Conservation (phyloP, 164 flowering plant species). For the Vitis amurensis region DNA sequence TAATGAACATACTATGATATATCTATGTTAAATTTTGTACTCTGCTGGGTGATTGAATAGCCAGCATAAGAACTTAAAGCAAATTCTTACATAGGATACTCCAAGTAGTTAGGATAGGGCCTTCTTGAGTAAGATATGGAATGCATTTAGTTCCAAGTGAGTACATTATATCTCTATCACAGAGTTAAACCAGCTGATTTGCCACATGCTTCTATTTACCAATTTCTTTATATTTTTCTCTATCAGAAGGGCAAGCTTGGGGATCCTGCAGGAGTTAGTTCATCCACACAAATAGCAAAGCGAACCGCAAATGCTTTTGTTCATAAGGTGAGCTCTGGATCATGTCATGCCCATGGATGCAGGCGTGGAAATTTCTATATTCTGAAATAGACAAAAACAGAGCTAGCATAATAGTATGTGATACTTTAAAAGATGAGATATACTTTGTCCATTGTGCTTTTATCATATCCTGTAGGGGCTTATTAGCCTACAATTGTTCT, state of each 20-base stretch:
- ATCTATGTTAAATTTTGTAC: too few relatives aligned
- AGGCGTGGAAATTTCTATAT: not conserved
- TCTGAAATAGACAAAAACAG: not conserved
- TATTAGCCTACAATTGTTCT: too few relatives aligned
- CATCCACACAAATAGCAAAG: constrained; percentile 21
- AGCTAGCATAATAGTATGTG: too few relatives aligned
- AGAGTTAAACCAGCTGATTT: constrained; percentile 3
- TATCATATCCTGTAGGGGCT: too few relatives aligned
- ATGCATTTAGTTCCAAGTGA: not conserved
- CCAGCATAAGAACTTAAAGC: too few relatives aligned
- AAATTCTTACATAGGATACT: too few relatives aligned
- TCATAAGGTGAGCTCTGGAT: constrained; percentile 45
- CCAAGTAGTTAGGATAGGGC: too few relatives aligned
- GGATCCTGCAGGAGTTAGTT: constrained; percentile 18
- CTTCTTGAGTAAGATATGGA: not conserved
- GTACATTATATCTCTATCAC: not conserved
- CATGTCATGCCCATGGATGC: not conserved
- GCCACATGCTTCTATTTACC: not conserved
- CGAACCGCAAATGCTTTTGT: constrained; percentile 48
- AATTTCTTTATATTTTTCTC: not conserved
- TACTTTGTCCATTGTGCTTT: too few relatives aligned
- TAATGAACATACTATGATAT: too few relatives aligned
- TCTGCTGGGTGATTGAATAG: too few relatives aligned
- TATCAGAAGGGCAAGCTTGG: constrained; percentile 32
- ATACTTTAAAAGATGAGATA: too few relatives aligned